These are phyloP conservation scores for Helotiales sp. DNA, from an alignment of 2,329 filamentous ascomycete species.

Conservation along the genomic window DNA sequence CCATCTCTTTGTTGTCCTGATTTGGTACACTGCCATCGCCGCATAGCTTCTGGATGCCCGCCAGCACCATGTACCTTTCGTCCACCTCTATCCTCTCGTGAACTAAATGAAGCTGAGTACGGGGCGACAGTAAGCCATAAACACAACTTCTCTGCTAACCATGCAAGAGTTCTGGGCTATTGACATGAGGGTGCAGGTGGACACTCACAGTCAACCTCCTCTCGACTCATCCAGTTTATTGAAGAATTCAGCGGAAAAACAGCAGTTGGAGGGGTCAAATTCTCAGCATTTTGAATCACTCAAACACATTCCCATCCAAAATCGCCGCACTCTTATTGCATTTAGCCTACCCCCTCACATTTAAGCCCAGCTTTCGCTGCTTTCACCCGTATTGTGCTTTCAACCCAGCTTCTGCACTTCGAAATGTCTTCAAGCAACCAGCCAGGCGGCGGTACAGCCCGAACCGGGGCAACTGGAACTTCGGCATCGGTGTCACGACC, in stretches of 20 bases:
- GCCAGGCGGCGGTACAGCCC: background rate
- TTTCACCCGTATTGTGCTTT: background rate
- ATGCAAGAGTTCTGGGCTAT: background rate
- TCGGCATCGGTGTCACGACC: background rate
- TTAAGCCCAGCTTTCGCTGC: background rate
- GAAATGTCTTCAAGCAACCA: background rate
- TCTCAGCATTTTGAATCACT: background rate
- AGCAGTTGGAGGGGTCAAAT: background rate
- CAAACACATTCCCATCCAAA: background rate
- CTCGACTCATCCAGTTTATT: background rate
- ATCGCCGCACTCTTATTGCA: too few relatives aligned
- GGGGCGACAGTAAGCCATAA: too few relatives aligned
- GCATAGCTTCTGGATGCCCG: too few relatives aligned
- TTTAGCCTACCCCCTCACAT: too few relatives aligned
- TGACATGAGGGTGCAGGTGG: background rate
- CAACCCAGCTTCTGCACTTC: background rate
- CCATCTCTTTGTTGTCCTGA: too few relatives aligned
- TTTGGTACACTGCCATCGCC: too few relatives aligned
- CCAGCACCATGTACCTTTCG: too few relatives aligned
- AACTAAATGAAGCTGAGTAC: too few relatives aligned
- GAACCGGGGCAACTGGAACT: background rate
- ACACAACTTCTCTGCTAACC: too few relatives aligned
- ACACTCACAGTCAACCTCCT: background rate
- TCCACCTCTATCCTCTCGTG: too few relatives aligned
- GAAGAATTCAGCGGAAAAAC: background rate